A percentile compares a stretch with the other conserved stretches of the same genome.
Conservation (phyloP, 345 rosid genomes). For the Eucalyptus curtisii region DNA sequence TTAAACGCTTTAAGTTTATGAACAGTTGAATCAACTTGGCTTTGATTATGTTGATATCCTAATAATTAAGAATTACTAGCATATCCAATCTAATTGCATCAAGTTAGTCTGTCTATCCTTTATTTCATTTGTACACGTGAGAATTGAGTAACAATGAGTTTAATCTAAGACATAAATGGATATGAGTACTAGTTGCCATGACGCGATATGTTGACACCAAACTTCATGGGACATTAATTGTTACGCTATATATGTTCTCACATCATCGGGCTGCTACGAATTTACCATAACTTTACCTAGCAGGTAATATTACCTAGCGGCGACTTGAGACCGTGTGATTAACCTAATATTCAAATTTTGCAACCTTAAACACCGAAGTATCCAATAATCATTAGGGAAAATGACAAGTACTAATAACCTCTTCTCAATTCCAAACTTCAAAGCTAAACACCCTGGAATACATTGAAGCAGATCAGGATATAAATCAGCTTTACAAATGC, state of each 20-base stretch:
- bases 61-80: neutral
- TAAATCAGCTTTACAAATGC: neutral
- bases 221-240: neutral
- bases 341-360: neutral
- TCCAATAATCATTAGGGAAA: neutral
- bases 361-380: neutral
- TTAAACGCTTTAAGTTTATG: neutral
- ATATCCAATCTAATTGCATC: neutral
- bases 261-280: accelerated
- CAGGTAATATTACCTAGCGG: neutral
- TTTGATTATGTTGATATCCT: neutral
- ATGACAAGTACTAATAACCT: neutral
- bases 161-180: neutral
- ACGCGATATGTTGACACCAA: neutral
- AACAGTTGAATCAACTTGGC: neutral
- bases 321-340: accelerated
- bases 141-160: neutral
- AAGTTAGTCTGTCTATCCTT: neutral
- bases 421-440: neutral
- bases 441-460: neutral
- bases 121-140: neutral
- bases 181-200: neutral
- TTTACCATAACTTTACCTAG: neutral
- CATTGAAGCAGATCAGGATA: neutral
- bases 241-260: neutral